Evolutionary conservation across 352 stramenopile genomes (phyloP).

Genomic region (Phytophthora boehmeriae): DNA sequence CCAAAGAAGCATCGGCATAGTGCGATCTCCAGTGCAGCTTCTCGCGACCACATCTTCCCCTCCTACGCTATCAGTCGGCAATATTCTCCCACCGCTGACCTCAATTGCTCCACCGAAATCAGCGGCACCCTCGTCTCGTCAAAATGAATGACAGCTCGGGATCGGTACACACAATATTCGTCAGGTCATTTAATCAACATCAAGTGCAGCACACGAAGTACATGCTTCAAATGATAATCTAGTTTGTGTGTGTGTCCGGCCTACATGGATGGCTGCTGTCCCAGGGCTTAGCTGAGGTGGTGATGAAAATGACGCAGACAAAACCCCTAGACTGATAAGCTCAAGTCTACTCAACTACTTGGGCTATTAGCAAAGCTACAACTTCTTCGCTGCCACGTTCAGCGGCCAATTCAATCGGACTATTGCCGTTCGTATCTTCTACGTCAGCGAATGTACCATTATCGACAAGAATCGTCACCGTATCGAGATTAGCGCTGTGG

Average conservation of each 20-base stretch:
- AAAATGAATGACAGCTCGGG: slow-evolving; percentile 15
- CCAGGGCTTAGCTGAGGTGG: too few relatives aligned
- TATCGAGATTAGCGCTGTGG: too few relatives aligned
- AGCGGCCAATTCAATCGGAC: not conserved
- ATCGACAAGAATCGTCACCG: not conserved
- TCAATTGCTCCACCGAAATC: slow-evolving; percentile 12
- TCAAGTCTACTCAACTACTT: too few relatives aligned
- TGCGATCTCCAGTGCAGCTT: slow-evolving; percentile 8
- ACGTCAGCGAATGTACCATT: slow-evolving; percentile 1
- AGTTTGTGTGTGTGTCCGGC: too few relatives aligned
- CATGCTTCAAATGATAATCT: too few relatives aligned
- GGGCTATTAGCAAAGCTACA: too few relatives aligned
- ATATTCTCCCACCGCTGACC: slow-evolving; percentile 25
- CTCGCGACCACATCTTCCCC: slow-evolving; percentile 13
- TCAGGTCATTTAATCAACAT: slow-evolving; percentile 9
- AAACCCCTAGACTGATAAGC: too few relatives aligned
- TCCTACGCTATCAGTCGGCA: slow-evolving; percentile 8
- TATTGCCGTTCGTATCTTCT: not conserved
- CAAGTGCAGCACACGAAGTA: too few relatives aligned
- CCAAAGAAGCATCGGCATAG: slow-evolving; percentile 4
- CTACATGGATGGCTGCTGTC: too few relatives aligned
- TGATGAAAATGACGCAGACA: too few relatives aligned
- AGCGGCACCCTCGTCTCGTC: slow-evolving; percentile 6
- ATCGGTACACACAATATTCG: slow-evolving; percentile 6
- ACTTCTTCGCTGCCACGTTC: too few relatives aligned